phyloP scores from a whole-genome alignment of 495 filamentous ascomycete genomes.

The Astrocystis sublimbata region DNA sequence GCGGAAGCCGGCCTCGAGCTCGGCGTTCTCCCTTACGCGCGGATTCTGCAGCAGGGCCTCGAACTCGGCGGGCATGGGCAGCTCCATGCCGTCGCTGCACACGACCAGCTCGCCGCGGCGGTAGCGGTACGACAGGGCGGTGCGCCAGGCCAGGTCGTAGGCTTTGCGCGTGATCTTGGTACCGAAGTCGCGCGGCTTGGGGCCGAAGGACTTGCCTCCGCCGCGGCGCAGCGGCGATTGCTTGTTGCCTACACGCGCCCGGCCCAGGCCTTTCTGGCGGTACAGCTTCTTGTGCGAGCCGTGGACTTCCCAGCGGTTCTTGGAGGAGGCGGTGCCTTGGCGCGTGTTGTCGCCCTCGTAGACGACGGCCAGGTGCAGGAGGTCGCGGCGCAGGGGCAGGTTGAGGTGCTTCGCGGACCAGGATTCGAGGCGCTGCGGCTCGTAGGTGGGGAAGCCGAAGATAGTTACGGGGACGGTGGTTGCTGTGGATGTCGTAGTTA shows the following conservation, averaged over 20 bases:
- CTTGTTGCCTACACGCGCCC: slow-evolving; percentile 74
- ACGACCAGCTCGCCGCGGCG: slow-evolving; percentile 81
- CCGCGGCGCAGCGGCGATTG: slow-evolving; percentile 82
- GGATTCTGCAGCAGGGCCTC: slow-evolving; percentile 28
- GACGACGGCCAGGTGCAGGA: slow-evolving; percentile 88
- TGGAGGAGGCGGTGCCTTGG: slow-evolving; percentile 81
- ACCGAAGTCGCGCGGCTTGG: slow-evolving; percentile 84
- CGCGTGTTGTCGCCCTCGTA: slow-evolving; percentile 91
- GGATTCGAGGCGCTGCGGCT: slow-evolving; percentile 74
- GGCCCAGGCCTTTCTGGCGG: slow-evolving; percentile 82
- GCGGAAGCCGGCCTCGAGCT: slow-evolving; percentile 49
- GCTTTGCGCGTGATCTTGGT: slow-evolving; percentile 82
- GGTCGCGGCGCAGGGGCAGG: slow-evolving; percentile 84
- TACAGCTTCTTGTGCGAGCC: slow-evolving; percentile 76
- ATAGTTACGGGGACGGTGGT: slow-evolving; percentile 74
- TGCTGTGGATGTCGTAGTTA: slow-evolving; percentile 43
- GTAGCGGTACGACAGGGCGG: slow-evolving; percentile 89
- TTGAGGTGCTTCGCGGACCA: slow-evolving; percentile 80
- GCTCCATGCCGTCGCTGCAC: slow-evolving; percentile 68
- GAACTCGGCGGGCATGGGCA: slow-evolving; percentile 52
- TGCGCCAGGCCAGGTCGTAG: slow-evolving; percentile 95
- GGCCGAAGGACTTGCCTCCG: slow-evolving; percentile 84
- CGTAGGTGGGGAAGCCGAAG: slow-evolving; percentile 87
- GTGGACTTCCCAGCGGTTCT: slow-evolving; percentile 80
- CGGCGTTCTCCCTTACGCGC: slow-evolving; percentile 24